A percentile compares a stretch with the other conserved stretches of the same genome.
These are phyloP conservation scores for Guyanaporus albipodus DNA, from an alignment of 768 basidiomycete species.

Conservation along the genomic window DNA sequence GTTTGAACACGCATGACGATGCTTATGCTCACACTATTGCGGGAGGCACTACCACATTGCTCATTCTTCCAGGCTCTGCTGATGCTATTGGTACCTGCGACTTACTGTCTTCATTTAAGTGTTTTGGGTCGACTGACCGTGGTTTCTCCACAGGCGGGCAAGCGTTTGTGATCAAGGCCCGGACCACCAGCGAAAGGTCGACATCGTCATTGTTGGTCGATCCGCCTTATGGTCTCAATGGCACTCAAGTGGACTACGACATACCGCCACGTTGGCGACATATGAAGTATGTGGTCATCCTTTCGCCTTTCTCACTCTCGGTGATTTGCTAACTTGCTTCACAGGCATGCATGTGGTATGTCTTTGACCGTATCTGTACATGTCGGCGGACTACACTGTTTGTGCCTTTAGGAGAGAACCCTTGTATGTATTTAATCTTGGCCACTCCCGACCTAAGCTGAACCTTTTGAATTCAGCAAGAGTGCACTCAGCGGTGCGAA, in stretches of 20 bases:
- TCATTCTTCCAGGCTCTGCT: constrained; percentile 70
- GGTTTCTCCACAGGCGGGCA: constrained; percentile 53
- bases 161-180: constrained; percentile 72
- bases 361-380: constrained; percentile 25
- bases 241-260: constrained; percentile 29
- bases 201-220: constrained; percentile 68
- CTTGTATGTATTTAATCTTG: constrained; percentile 27
- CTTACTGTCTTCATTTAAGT: neutral
- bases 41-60: constrained; percentile 71
- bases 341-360: constrained; percentile 56
- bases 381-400: constrained; percentile 1
- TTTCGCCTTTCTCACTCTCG: neutral
- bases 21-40: constrained; percentile 54
- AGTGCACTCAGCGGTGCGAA: constrained; percentile 44
- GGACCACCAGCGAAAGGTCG: constrained; percentile 66
- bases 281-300: constrained; percentile 59
- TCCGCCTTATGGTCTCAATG: constrained; percentile 56
- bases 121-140: neutral
- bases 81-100: constrained; percentile 52
- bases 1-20: constrained; percentile 70
- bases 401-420: constrained; percentile 50
- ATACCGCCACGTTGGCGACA: constrained; percentile 58
- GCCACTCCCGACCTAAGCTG: neutral
- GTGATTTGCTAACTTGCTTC: constrained; percentile 5
- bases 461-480: constrained; percentile 8